Evolutionary conservation across 1,139 yeast species (phyloP), one percentile per base, ranked within the genome.

Genomic region (Geotrichum bryndzae): DNA sequence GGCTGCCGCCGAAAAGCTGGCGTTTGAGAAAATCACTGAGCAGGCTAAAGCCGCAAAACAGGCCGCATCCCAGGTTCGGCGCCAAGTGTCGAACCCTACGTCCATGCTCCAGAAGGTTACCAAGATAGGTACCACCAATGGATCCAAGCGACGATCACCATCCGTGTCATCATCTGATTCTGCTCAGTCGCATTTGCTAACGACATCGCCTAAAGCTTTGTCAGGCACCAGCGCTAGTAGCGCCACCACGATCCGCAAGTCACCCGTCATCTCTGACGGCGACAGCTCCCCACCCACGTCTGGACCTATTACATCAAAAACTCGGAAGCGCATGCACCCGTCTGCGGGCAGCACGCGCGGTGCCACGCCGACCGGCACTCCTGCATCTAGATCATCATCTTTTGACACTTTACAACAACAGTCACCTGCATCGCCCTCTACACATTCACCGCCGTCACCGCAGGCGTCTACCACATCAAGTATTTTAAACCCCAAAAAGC

Each of bases 1-100:
- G 51, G 46, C 38, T 3, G 58, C 41, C 7, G 60, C 56, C 10
- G 64, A 61, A 31, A 55, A 59, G 48, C 54, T 54, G n/a, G 51
- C 52, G 50, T 57, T 57, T 7, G 48, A 41, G 22, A 41, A 41
- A 41, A 27, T 27, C 22, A 31, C 54, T 15, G 41, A 41, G 35
- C 56, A 23, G 56, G 41, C 35, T 35, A 41, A 25, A 7, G 50
- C 51, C 23, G 35, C 51, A 25, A 46, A 23, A 22, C 38, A 27
- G 33, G 25, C 38, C 13, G 35, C 38, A 29, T 29, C 38, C 25
- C 33, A 18, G 13, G 48, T 23, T 22, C 41, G 48, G 48, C 29
- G 41, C 25, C 51, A 13, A 25, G 52, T 55, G 53, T 50, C 48
- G 22, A 41, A 41, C 3, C 38, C 58, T n/a, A 46, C 48, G 7